Base-by-base conservation (phyloP, 169 alveolate genomes). In the Eimeria zaria region DNA sequence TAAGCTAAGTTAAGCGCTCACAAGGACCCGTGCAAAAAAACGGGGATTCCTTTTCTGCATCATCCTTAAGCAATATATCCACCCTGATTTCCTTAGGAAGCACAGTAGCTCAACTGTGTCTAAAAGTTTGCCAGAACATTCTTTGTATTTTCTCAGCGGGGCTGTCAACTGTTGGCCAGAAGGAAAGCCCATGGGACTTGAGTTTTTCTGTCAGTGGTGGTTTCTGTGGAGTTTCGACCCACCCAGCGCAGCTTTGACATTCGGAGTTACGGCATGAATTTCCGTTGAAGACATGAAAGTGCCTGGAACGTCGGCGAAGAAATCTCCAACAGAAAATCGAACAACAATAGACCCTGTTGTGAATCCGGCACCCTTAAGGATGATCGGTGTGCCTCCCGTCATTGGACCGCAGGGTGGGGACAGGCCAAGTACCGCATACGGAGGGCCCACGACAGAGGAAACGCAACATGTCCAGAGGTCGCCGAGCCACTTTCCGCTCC, bases 401-500 rank as follows among this genome's bases (percentile, higher is more conserved):
- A 99, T 98, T 36, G 99, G 99, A 18, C 99, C 99, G 74, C 98
- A 97, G 60, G 97, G 95, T 48, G 99, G 99, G 55, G 97, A 95
- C 87, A 98, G 97, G 46, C 97, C 97, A 91, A 98, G 97, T 46
- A 99, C 98, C 58, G 99, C 99, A 96, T 99, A 99, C 80, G 99
- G 99, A 64, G 99, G 99, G 81, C 99, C 99, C 20, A 98, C 99
- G 71, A 99, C 98, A 69, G 99, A 98, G 41, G 98, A 88, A 55
- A 99, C 99, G 98, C 98, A 98, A 39, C 98, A 96, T 58, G 99
- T 97, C 97, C 98, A 98, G 69, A 98, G 96, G 95, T 98, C 99
- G 69, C 98, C 98, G 76, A 98, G 98, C 99, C 99, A 99, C 90
- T 98, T 98, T 93, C 98, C 98, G 36, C 96, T 98, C 98, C 96